These are phyloP conservation scores for Pichia rugopelliculosa DNA, from an alignment of 805 yeast genomes.

Conservation along the genomic window DNA sequence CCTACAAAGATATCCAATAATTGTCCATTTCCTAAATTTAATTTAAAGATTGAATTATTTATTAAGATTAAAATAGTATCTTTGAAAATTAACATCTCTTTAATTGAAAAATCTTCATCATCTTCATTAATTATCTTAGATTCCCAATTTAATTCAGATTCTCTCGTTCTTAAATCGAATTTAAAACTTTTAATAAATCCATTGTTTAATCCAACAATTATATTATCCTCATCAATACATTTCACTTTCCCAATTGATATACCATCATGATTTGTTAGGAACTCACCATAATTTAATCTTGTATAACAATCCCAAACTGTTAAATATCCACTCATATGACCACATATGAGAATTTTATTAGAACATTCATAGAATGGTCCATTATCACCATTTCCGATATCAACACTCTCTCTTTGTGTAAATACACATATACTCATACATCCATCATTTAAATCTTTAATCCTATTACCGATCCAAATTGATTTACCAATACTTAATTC, in stretches of 20 bases:
- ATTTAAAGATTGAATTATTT: conserved; percentile 7
- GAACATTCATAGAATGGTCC: conserved; percentile 40
- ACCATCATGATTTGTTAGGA: conserved; percentile 7
- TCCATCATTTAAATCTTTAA: conserved; percentile 30
- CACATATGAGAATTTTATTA: conserved; percentile 38
- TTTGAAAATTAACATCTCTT: not conserved
- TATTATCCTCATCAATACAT: not conserved
- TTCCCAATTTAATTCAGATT: conserved; percentile 11
- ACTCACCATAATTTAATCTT: conserved; percentile 19
- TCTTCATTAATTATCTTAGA: not conserved
- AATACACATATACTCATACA: conserved; percentile 19
- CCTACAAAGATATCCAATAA: conserved; percentile 12
- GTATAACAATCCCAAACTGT: conserved; percentile 36
- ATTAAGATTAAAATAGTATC: conserved; percentile 6
- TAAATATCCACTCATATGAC: conserved; percentile 33
- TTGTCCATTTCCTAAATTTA: conserved; percentile 8
- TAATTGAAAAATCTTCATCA: conserved; percentile 3
- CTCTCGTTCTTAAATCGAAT: conserved; percentile 4
- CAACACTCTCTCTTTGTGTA: not conserved
- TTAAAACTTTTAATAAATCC: conserved; percentile 14
- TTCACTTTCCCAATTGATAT: conserved; percentile 5
- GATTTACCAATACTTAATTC: conserved; percentile 54
- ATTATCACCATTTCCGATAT: not conserved
- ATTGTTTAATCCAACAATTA: conserved; percentile 16
- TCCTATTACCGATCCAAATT: conserved; percentile 35